Conservation (phyloP, 441 rosid species). For the Pelargonium australe region DNA sequence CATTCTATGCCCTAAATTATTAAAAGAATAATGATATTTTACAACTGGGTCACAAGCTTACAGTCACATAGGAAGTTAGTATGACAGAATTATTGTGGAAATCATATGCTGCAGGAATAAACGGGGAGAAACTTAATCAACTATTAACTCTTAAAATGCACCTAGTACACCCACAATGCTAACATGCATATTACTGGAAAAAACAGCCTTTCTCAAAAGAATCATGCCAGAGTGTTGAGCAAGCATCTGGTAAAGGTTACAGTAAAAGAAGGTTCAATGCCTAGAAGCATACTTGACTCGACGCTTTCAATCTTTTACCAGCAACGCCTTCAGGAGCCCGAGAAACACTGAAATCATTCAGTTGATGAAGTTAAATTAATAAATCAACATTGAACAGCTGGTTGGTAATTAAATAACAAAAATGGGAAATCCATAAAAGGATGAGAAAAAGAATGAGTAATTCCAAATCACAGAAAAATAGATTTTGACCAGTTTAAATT, state of each 20-base stretch:
- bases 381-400: constrained; percentile 4
- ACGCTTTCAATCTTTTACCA: constrained; percentile 32
- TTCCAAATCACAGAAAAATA: background rate
- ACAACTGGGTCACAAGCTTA: background rate
- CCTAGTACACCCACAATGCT: background rate
- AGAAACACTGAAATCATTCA: constrained; percentile 44
- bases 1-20: no score
- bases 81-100: background rate
- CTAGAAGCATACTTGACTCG: constrained; percentile 46
- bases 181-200: background rate
- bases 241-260: constrained; percentile 2
- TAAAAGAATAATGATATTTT: no score
- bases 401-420: constrained; percentile 6
- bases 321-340: constrained; percentile 27
- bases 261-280: constrained; percentile 1
- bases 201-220: constrained; percentile 6
- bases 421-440: background rate
- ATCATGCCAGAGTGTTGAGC: background rate
- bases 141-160: background rate
- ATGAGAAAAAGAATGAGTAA: background rate
- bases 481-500: constrained; percentile 9
- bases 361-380: constrained; percentile 14
- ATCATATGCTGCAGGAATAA: background rate
- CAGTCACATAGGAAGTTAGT: background rate
- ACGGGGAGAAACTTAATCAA: background rate